Evolutionary conservation across 1,284 basidiomycete genomes (phyloP).

Genomic region (Albatrellus sp.): DNA sequence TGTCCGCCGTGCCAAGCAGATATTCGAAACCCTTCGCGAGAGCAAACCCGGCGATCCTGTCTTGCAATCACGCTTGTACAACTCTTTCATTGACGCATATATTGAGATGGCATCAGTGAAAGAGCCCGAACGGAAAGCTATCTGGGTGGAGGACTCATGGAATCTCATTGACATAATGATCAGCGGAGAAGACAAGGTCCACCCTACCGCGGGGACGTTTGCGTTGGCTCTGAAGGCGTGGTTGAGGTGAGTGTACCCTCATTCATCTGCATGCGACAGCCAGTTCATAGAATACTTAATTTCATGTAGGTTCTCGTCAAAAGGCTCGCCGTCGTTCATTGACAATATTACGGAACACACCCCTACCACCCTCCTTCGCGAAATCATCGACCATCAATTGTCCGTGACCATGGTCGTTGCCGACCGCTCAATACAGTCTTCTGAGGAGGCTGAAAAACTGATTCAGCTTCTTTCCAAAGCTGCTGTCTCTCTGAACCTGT

Average conservation of each 20-base stretch:
- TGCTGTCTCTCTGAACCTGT: conserved; percentile 42
- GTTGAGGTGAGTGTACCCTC: conserved; percentile 29
- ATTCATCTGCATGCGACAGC: neutral
- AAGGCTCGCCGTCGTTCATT: conserved; percentile 15
- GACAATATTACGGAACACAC: conserved; percentile 14
- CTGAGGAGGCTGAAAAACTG: conserved; percentile 41
- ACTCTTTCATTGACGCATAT: conserved; percentile 51
- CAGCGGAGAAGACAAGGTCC: conserved; percentile 30
- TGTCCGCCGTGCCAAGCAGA: conserved; percentile 52
- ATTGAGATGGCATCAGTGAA: conserved; percentile 39
- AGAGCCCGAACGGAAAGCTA: conserved; percentile 25
- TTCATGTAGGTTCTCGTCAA: conserved; percentile 24
- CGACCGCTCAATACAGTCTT: conserved; percentile 40
- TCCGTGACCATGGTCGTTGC: conserved; percentile 40
- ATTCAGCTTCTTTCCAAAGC: conserved; percentile 45
- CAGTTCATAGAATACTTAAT: neutral
- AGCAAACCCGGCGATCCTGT: conserved; percentile 18
- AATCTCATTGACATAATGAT: conserved; percentile 46
- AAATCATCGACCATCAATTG: conserved; percentile 37
- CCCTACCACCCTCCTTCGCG: conserved; percentile 30
- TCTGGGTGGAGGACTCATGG: conserved; percentile 52
- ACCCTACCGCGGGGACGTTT: conserved; percentile 49
- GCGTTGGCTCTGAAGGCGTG: conserved; percentile 51
- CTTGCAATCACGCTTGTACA: conserved; percentile 31
- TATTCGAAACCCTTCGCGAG: conserved; percentile 52